Evolutionary conservation across 2,329 filamentous ascomycete genomes (phyloP).

Genomic region (Beauveria sp.): DNA sequence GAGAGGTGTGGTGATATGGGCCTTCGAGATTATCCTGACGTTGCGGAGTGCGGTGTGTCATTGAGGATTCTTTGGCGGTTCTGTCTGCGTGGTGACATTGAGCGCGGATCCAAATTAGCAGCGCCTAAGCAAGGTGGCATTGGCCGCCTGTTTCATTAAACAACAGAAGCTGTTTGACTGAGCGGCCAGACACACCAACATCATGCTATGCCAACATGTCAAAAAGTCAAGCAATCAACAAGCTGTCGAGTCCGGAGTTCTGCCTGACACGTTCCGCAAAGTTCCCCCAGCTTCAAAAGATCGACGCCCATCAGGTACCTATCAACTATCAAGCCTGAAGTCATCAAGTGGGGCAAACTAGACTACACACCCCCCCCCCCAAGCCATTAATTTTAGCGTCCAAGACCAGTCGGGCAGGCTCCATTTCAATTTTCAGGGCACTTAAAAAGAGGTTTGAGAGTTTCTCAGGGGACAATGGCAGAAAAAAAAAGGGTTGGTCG

Average conservation of each 20-base stretch:
- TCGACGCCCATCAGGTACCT: neutral
- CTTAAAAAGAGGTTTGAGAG: slow-evolving; percentile 10
- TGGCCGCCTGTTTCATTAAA: too few species aligned
- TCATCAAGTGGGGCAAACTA: neutral
- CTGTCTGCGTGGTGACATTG: too few species aligned
- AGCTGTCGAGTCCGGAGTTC: neutral
- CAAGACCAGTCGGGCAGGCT: slow-evolving; percentile 7
- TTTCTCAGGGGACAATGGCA: neutral
- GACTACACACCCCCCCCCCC: neutral
- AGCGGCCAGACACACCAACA: neutral
- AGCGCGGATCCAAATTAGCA: too few species aligned
- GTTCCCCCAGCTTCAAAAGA: neutral
- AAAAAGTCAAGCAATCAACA: neutral
- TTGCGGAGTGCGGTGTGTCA: too few species aligned
- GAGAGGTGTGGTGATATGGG: too few species aligned
- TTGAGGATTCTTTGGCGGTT: too few species aligned
- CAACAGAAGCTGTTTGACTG: neutral
- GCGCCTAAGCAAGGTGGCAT: too few species aligned
- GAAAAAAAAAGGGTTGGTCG: neutral
- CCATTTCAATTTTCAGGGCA: slow-evolving; percentile 28
- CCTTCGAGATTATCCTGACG: too few species aligned
- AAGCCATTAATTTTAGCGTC: neutral
- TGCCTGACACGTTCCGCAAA: neutral
- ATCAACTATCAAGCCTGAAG: neutral
- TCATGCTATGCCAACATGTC: neutral